phyloP scores from a whole-genome alignment of 1,284 basidiomycete species.

The Malassezia nana region DNA sequence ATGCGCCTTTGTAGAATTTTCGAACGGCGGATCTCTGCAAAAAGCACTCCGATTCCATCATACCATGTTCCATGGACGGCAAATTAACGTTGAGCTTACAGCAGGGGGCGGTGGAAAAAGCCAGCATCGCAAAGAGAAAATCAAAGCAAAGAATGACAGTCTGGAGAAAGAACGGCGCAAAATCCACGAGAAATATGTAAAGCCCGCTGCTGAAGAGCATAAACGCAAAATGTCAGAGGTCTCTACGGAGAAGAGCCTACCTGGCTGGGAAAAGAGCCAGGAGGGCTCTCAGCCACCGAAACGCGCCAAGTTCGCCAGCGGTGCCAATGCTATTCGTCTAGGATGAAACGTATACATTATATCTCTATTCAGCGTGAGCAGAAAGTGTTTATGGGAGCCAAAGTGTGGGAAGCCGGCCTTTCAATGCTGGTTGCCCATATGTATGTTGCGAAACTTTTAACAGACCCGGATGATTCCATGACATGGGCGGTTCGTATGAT shows the following conservation, averaged over 20 bases:
- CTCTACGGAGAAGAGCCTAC: not conserved
- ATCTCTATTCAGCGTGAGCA: not conserved
- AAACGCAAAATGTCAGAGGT: slow-evolving; percentile 21
- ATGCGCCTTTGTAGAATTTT: slow-evolving; percentile 46
- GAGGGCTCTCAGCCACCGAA: not conserved
- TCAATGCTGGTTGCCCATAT: slow-evolving; percentile 42
- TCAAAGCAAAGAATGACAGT: slow-evolving; percentile 37
- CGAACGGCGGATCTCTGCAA: slow-evolving; percentile 24
- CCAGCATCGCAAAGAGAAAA: slow-evolving; percentile 34
- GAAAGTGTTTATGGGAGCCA: slow-evolving; percentile 30
- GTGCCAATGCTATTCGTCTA: slow-evolving; percentile 13
- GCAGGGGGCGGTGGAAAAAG: slow-evolving; percentile 45
- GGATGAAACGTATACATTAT: slow-evolving; percentile 7
- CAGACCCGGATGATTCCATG: slow-evolving; percentile 33
- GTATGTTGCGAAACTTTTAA: slow-evolving; percentile 29
- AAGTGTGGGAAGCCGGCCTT: slow-evolving; percentile 35
- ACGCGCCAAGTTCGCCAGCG: slow-evolving; percentile 14
- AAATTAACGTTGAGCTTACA: slow-evolving; percentile 47
- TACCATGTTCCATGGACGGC: slow-evolving; percentile 37
- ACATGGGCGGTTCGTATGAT: slow-evolving; percentile 31
- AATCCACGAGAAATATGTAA: slow-evolving; percentile 40
- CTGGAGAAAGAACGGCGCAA: slow-evolving; percentile 42
- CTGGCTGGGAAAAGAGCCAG: not conserved
- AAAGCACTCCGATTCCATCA: slow-evolving; percentile 46
- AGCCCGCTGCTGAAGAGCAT: slow-evolving; percentile 30